Conservation (phyloP, 345 rosid species). For the Salix koriyanagi region DNA sequence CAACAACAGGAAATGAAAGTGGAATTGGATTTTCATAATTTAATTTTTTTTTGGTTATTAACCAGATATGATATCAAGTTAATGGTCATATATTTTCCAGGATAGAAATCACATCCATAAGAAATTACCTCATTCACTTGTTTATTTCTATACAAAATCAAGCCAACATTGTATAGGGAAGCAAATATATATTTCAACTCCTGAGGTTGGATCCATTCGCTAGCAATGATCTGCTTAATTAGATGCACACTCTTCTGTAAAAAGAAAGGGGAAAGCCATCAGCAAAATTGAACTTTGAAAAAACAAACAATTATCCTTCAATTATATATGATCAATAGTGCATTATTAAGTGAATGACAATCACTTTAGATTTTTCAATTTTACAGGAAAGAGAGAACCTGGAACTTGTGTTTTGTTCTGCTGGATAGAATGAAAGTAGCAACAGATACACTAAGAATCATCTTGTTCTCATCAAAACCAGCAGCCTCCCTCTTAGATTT, state of each 20-base stretch:
- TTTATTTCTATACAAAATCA: conserved; percentile 59
- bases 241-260: conserved; percentile 52
- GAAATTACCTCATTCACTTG: conserved; percentile 60
- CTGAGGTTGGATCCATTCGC: conserved; percentile 59
- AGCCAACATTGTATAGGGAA: conserved; percentile 62
- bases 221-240: conserved; percentile 46
- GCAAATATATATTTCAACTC: conserved; percentile 57
- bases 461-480: conserved; percentile 45
- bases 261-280: conserved; percentile 24
- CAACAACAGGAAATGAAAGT: background rate
- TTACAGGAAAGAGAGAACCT: conserved; percentile 42
- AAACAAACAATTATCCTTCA: conserved; percentile 3
- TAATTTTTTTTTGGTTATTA: too few relatives aligned
- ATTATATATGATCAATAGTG: background rate
- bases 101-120: conserved; percentile 2
- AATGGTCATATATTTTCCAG: background rate
- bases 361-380: conserved; percentile 5
- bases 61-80: background rate
- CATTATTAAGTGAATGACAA: background rate
- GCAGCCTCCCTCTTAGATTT: conserved; percentile 38
- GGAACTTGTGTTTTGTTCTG: conserved; percentile 41
- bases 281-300: conserved; percentile 22
- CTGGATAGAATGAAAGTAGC: conserved; percentile 74
- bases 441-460: conserved; percentile 44
- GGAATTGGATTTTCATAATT: too few relatives aligned